Base-by-base conservation (phyloP, 139 green algal species). In the Chlamydomonas schloesseri region DNA sequence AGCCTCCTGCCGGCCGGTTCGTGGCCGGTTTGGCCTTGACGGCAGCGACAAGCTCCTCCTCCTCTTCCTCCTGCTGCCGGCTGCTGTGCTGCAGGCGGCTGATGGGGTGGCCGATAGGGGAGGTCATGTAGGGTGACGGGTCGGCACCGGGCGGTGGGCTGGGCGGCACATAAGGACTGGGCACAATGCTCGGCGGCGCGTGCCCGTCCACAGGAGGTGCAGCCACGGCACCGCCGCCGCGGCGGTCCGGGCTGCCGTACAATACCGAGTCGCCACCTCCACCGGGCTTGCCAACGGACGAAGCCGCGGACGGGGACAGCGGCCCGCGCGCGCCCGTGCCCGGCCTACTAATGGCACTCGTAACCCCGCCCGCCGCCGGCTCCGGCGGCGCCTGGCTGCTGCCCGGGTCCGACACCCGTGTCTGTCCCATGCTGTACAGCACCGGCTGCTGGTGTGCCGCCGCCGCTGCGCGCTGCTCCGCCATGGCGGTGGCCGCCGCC, bases 31-130 rank as follows among this genome's bases (percentile, higher is more conserved):
- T 50, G 6, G 42, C 42, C 42, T 50, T 50, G 42, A 50, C 42
- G 42, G 42, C 42, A 8, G 42, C 18, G 21, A 62, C 55, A 11
- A 2, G 55, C 20, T 62, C 21, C 20, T 62, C 62, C 20, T 83
- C 60, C 29, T 23, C 14, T 2, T 62, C 21, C 20, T 62, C 62
- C 20, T 83, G 37, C 29, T 23, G 3, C 15, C 74, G 74, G 55
- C 74, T 81, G 74, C 33, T 81, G 31, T 28, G 76, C 62, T 83
- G 76, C 60, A 73, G 57, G 31, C 76, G 76, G 36, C 76, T 83
- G 28, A 10, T 28, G 5, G n/a, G 26, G 36, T 73, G 60, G 5
- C n/a, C 33, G 0, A n/a, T 17, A 2, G 78, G 78, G 29, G 78
- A 84, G 29, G 78, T 6, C 36, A 37, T 31, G 65, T 74, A 75